Conservation (phyloP, 1,284 basidiomycete species). For the Porphyrellus sp. region DNA sequence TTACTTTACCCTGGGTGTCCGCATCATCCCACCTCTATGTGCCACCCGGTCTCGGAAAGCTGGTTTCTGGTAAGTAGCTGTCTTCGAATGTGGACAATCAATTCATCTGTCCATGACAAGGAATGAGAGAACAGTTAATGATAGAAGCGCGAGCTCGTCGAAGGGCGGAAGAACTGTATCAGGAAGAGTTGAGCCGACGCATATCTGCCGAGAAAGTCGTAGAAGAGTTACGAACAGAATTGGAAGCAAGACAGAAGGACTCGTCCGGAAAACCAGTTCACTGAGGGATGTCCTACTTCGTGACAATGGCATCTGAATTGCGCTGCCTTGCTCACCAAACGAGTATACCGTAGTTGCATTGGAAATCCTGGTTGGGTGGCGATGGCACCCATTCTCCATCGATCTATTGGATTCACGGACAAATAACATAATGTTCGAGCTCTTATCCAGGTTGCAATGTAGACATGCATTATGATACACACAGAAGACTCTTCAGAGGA, state of each 20-base stretch:
- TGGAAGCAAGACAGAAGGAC: conserved; percentile 6
- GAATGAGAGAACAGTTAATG: conserved; percentile 36
- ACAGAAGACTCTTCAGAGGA: conserved; percentile 4
- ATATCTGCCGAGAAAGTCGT: conserved; percentile 22
- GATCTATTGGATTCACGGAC: neutral
- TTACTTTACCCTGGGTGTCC: conserved; percentile 34
- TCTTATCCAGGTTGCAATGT: conserved; percentile 1
- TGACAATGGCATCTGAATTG: neutral
- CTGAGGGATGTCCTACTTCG: neutral
- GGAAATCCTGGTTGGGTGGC: neutral
- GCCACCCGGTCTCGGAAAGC: conserved; percentile 35
- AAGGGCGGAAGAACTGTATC: conserved; percentile 32
- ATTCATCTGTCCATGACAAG: conserved; percentile 22
- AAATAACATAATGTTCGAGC: neutral
- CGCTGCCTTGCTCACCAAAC: too few species aligned
- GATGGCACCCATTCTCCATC: neutral
- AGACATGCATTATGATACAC: conserved; percentile 23
- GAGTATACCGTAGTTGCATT: too few species aligned
- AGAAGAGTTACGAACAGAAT: conserved; percentile 13
- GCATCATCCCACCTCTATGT: conserved; percentile 33
- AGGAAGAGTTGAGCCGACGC: conserved; percentile 26
- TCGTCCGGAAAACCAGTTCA: neutral
- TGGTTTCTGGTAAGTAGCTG: conserved; percentile 34
- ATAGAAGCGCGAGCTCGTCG: conserved; percentile 33
- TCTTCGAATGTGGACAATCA: neutral